Percentiles rank a stretch among this genome's conserved stretches.
phyloP scores from a whole-genome alignment of 2,329 filamentous ascomycete species.

The Grosmannia clavigera region DNA sequence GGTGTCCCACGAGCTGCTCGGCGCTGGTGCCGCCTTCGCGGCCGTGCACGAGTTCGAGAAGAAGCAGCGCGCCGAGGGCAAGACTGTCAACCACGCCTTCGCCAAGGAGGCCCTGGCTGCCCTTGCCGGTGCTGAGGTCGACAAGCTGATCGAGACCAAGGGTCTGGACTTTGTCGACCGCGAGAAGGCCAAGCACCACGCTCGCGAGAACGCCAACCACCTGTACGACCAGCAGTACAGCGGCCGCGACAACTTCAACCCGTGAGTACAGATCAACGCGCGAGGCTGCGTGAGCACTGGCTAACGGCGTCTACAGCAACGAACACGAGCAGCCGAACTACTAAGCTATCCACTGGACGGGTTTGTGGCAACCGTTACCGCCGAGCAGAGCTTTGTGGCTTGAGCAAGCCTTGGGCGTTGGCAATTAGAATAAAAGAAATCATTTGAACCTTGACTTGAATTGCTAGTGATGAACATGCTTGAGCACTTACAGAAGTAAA shows the following conservation, averaged over 20 bases:
- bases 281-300: background rate
- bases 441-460: background rate
- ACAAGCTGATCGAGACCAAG: constrained; percentile 63
- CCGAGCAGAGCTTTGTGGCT: background rate
- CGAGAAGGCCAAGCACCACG: constrained; percentile 46
- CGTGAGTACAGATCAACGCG: constrained; percentile 27
- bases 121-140: constrained; percentile 61
- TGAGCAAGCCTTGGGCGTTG: background rate
- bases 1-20: constrained; percentile 61
- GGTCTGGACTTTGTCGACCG: constrained; percentile 47
- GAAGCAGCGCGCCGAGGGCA: constrained; percentile 57
- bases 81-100: constrained; percentile 58
- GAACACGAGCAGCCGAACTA: constrained; percentile 1
- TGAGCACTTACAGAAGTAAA: too few relatives aligned
- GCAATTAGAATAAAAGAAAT: background rate
- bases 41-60: constrained; percentile 74
- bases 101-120: constrained; percentile 68
- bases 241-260: constrained; percentile 38
- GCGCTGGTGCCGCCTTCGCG: constrained; percentile 64
- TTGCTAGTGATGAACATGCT: background rate
- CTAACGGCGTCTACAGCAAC: background rate
- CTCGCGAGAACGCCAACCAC: constrained; percentile 42
- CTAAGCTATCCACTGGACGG: background rate
- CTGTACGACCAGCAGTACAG: constrained; percentile 54
- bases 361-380: background rate